Conservation (phyloP, 306 rosid genomes). For the Carpinus viminea region DNA sequence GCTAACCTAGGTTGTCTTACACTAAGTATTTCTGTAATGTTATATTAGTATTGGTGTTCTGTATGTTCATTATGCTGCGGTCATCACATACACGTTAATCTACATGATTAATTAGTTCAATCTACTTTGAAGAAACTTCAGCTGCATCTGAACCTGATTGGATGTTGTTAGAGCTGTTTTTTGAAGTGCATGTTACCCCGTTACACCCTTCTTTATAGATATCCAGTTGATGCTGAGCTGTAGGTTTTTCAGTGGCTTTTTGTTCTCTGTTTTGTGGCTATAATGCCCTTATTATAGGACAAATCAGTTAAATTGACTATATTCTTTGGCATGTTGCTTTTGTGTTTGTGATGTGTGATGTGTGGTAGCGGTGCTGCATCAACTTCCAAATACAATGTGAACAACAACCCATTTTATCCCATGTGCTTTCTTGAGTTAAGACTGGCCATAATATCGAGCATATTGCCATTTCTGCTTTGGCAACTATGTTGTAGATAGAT, state of each 20-base stretch:
- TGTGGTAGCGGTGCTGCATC: neutral
- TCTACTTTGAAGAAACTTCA: neutral
- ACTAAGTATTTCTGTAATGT: neutral
- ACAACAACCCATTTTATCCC: neutral
- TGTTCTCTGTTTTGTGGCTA: neutral
- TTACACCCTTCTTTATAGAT: neutral
- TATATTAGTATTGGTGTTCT: neutral
- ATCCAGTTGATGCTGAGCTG: conserved; percentile 2
- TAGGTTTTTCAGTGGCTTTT: neutral
- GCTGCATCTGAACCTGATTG: neutral
- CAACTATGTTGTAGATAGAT: neutral
- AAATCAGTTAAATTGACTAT: neutral
- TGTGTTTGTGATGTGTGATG: neutral
- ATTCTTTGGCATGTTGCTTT: neutral
- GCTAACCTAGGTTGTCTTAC: neutral
- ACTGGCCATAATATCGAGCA: conserved; percentile 5
- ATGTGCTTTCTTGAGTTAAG: conserved; percentile 2
- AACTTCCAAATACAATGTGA: neutral
- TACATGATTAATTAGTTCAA: neutral
- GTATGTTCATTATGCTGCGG: neutral
- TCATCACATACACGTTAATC: neutral
- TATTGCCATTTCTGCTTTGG: neutral
- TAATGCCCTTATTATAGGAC: neutral
- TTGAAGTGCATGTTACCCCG: neutral
- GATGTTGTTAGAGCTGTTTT: neutral